Conservation (phyloP, 805 yeast species). For the Saitoella complicata region DNA sequence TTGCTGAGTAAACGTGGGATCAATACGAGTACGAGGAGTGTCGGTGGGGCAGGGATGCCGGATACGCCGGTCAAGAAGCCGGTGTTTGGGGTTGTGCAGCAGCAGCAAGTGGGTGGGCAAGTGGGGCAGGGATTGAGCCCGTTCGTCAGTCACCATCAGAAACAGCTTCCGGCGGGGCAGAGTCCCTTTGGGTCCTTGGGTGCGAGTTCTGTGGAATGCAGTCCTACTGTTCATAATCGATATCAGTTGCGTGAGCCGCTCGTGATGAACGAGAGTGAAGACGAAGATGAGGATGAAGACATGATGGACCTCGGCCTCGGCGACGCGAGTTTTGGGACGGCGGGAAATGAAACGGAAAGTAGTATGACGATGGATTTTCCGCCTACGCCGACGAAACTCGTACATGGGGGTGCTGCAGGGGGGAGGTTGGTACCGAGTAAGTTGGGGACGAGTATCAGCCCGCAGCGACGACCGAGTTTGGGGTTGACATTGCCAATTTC, state of each 20-base stretch:
- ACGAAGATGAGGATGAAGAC: no score
- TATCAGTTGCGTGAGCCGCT: slow-evolving; percentile 6
- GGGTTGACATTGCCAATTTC: no score
- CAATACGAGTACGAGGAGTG: slow-evolving; percentile 20
- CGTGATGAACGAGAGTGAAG: background rate
- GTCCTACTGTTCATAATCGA: background rate
- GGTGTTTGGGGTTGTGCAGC: background rate
- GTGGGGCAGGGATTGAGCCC: background rate
- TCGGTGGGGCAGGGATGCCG: slow-evolving; percentile 29
- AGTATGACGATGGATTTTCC: no score
- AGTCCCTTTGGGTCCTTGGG: background rate
- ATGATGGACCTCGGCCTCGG: no score
- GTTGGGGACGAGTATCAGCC: no score
- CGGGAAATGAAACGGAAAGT: no score
- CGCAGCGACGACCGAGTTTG: no score
- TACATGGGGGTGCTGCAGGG: no score
- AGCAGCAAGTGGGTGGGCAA: no score
- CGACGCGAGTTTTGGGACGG: no score
- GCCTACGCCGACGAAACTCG: no score
- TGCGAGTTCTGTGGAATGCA: background rate
- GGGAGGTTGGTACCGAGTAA: no score
- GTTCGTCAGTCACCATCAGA: slow-evolving; percentile 9
- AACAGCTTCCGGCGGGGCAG: slow-evolving; percentile 9
- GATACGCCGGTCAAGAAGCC: slow-evolving; percentile 50
- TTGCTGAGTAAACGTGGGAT: slow-evolving; percentile 43